Conservation (phyloP, 1,139 yeast species). For the Ashbya aceris region DNA sequence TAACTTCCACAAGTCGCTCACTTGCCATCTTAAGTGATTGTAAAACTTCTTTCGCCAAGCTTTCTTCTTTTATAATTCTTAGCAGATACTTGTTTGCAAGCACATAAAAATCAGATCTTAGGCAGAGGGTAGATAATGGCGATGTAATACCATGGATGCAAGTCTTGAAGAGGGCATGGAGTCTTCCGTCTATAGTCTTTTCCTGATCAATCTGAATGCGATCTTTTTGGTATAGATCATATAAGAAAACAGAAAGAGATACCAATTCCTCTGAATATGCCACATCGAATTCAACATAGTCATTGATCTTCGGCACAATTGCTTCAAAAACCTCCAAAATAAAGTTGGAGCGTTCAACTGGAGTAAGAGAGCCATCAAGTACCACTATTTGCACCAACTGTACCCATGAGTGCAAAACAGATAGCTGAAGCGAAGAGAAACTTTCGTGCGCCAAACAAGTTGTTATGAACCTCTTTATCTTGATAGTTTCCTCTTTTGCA, state of each 20-base stretch:
- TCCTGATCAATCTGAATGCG: conserved; percentile 30
- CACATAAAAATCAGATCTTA: conserved; percentile 74
- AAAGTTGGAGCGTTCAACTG: conserved; percentile 44
- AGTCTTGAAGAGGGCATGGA: conserved; percentile 62
- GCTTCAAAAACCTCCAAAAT: conserved; percentile 69
- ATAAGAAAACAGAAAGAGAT: conserved; percentile 62
- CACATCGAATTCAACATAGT: conserved; percentile 59
- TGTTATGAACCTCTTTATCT: conserved; percentile 25
- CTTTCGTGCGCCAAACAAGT: conserved; percentile 39
- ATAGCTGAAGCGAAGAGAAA: conserved; percentile 46
- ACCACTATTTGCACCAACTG: conserved; percentile 66
- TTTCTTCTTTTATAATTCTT: conserved; percentile 37
- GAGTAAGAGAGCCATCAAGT: conserved; percentile 43
- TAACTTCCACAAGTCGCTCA: conserved; percentile 50
- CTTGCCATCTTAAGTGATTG: conserved; percentile 51
- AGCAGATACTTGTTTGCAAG: conserved; percentile 58
- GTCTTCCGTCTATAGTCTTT: conserved; percentile 35
- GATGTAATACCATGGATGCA: conserved; percentile 65
- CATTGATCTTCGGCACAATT: conserved; percentile 66
- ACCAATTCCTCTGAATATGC: conserved; percentile 68
- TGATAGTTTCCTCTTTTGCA: conserved; percentile 17
- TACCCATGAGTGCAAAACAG: conserved; percentile 73
- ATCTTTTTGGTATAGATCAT: conserved; percentile 51
- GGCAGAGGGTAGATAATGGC: conserved; percentile 53
- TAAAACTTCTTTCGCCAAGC: conserved; percentile 39